Evolutionary conservation across 2,329 filamentous ascomycete species (phyloP).

Genomic region (Botryosphaeria dothidea): DNA sequence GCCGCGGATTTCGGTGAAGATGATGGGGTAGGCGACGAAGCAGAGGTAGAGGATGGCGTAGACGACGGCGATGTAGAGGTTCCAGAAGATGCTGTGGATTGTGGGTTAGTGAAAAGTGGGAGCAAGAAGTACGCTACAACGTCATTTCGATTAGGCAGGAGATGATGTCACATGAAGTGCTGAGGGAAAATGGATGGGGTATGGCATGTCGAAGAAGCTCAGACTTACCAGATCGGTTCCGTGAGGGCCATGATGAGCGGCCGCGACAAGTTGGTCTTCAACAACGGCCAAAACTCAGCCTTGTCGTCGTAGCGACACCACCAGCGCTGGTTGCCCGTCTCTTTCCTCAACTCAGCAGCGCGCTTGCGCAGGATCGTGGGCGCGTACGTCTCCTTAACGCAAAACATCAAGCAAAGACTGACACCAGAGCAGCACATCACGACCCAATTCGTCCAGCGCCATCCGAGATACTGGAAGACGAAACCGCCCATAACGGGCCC

Average conservation of each 20-base stretch:
- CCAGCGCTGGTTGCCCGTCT: constrained; percentile 58
- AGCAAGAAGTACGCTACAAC: neutral
- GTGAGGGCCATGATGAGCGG: neutral
- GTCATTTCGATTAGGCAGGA: too few relatives aligned
- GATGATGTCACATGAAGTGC: too few relatives aligned
- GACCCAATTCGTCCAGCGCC: neutral
- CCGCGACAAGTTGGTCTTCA: neutral
- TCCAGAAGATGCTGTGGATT: too few relatives aligned
- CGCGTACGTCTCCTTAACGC: neutral
- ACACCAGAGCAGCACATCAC: neutral
- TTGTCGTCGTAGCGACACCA: constrained; percentile 79
- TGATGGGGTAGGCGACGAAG: neutral
- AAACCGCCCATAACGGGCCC: constrained; percentile 30
- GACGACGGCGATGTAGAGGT: neutral
- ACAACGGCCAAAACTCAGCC: neutral
- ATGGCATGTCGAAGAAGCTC: neutral
- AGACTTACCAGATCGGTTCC: constrained; percentile 45
- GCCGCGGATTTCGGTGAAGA: neutral
- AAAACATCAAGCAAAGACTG: neutral
- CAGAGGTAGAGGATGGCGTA: neutral
- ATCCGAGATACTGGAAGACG: neutral
- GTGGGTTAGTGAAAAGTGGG: too few relatives aligned
- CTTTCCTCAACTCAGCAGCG: constrained; percentile 55
- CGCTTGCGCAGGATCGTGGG: constrained; percentile 27
- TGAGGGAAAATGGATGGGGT: neutral